Conservation (phyloP, 2,329 filamentous ascomycete species). For the Phaeosphaeriaceae sp. region DNA sequence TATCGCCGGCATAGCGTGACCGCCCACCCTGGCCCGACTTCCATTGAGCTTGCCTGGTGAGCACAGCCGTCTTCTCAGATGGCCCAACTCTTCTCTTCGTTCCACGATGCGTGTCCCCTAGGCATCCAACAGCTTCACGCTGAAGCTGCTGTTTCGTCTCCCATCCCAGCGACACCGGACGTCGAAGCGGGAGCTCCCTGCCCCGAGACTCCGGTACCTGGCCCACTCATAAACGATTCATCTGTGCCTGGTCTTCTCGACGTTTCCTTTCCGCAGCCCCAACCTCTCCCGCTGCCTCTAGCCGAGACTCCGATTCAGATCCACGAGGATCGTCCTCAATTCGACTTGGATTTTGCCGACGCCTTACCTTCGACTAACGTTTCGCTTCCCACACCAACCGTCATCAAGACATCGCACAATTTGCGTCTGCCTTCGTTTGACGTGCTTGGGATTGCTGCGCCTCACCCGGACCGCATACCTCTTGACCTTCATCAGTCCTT, state of each 20-base stretch:
- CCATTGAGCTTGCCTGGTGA: conserved; percentile 5
- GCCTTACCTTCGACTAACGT: conserved; percentile 36
- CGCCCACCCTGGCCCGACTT: conserved; percentile 17
- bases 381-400: conserved; percentile 40
- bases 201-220: conserved; percentile 15
- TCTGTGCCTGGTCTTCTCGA: conserved; percentile 33
- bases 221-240: conserved; percentile 15
- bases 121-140: conserved; percentile 17
- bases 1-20: conserved; percentile 20
- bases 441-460: conserved; percentile 57
- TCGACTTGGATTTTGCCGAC: conserved; percentile 36
- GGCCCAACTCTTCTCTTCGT: conserved; percentile 13
- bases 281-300: conserved; percentile 39
- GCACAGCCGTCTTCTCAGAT: conserved; percentile 17
- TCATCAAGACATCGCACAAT: conserved; percentile 42
- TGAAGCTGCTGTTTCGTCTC: conserved; percentile 17
- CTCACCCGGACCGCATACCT: conserved; percentile 52
- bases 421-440: conserved; percentile 63
- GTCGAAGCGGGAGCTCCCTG: conserved; percentile 21
- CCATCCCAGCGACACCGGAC: conserved; percentile 31
- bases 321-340: conserved; percentile 29
- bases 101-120: background rate
- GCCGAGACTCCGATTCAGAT: conserved; percentile 30
- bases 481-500: conserved; percentile 34
- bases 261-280: conserved; percentile 24